Conservation (phyloP, 768 basidiomycete genomes). For the Lactarius akahatsu region DNA sequence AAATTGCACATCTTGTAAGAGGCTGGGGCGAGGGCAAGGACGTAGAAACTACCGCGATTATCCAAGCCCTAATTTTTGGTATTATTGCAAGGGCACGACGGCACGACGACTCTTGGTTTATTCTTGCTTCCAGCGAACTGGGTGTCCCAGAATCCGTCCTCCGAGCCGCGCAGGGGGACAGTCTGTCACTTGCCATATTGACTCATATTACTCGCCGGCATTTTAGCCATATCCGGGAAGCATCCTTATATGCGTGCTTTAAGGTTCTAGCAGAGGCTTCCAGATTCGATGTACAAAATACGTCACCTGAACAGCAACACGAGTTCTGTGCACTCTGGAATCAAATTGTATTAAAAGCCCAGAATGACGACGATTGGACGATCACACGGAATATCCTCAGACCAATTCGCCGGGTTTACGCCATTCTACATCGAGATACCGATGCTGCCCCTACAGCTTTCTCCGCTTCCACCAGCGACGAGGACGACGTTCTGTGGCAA, state of each 20-base stretch:
- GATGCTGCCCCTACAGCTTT: too few relatives aligned
- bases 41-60: too few relatives aligned
- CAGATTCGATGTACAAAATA: neutral
- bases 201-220: neutral
- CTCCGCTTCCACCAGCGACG: too few relatives aligned
- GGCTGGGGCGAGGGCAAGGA: neutral
- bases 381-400: rapidly evolving
- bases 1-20: neutral
- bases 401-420: too few relatives aligned
- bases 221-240: neutral
- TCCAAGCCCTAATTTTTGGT: neutral
- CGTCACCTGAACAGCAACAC: neutral
- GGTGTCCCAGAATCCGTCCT: neutral
- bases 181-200: neutral
- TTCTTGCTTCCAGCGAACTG: neutral
- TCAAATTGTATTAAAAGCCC: neutral
- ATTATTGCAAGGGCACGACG: neutral
- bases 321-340: neutral
- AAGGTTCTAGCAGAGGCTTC: neutral
- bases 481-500: neutral
- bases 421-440: too few relatives aligned
- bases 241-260: rapidly evolving
- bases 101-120: neutral
- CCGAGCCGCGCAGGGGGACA: neutral
- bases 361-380: rapidly evolving